Conservation (phyloP, 768 basidiomycete species). For the Podaxis carcinomalis region DNA sequence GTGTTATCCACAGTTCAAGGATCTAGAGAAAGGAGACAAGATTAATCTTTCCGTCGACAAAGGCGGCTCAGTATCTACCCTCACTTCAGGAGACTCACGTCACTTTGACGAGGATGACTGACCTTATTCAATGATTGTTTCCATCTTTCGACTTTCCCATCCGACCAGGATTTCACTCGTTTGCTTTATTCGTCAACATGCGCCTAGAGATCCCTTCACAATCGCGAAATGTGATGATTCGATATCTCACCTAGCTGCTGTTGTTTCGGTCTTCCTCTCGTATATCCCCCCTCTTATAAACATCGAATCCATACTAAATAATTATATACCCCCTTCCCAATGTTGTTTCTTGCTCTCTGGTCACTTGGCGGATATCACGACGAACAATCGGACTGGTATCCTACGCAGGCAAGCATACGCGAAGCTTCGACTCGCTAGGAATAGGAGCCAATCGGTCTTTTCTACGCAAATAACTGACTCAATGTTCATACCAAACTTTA, state of each 20-base stretch:
- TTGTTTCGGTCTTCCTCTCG: too few species aligned
- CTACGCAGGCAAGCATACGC: too few species aligned
- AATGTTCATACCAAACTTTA: neutral
- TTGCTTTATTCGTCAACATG: too few species aligned
- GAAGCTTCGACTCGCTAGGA: too few species aligned
- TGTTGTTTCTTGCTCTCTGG: too few species aligned
- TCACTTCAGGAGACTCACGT: conserved; percentile 15
- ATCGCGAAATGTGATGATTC: too few species aligned
- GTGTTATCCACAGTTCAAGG: conserved; percentile 37
- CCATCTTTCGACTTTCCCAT: neutral
- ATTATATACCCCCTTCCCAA: too few species aligned
- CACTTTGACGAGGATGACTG: conserved; percentile 10
- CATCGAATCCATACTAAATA: too few species aligned
- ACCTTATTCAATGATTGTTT: neutral
- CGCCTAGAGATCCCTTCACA: too few species aligned
- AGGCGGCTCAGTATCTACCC: conserved; percentile 35
- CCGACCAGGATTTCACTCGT: too few species aligned
- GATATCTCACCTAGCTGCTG: neutral
- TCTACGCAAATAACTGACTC: neutral
- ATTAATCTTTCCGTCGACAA: conserved; percentile 57
- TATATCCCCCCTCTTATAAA: neutral
- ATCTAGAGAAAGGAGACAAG: conserved; percentile 41
- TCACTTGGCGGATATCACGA: too few species aligned
- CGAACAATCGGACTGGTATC: too few species aligned
- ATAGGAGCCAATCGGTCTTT: neutral